A percentile compares a stretch with the other conserved stretches of the same genome.
Evolutionary conservation across 352 stramenopile genomes (phyloP).

Genomic region (Globisporangium sylvaticum): DNA sequence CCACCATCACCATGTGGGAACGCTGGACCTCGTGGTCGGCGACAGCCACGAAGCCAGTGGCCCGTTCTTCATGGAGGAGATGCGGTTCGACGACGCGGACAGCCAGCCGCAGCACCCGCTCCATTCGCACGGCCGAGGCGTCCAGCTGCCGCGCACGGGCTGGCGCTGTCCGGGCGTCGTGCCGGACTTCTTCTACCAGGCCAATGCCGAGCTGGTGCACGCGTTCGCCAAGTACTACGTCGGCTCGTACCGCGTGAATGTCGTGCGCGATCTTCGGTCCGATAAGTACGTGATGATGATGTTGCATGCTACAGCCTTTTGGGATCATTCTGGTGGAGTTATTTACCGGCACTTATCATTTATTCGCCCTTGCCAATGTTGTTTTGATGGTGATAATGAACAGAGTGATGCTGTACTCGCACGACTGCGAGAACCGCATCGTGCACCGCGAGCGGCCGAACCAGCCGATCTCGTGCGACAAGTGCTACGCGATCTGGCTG

Average conservation of each 20-base stretch:
- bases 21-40: constrained; percentile 12
- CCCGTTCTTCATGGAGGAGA: constrained; percentile 29
- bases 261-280: constrained; percentile 57
- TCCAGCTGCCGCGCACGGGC: constrained; percentile 47
- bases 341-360: not conserved
- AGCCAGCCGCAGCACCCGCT: not conserved
- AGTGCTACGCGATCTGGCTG: constrained; percentile 52
- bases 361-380: not conserved
- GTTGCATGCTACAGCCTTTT: not conserved
- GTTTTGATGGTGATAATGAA: constrained; percentile 4
- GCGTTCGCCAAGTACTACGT: constrained; percentile 71
- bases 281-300: constrained; percentile 38
- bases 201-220: constrained; percentile 46
- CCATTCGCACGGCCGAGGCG: not conserved
- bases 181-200: constrained; percentile 46
- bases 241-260: constrained; percentile 53
- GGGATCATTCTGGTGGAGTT: not conserved
- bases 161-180: constrained; percentile 62
- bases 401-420: constrained; percentile 66
- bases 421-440: constrained; percentile 58
- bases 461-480: constrained; percentile 48
- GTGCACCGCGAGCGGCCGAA: constrained; percentile 40
- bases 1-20: constrained; percentile 1
- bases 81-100: constrained; percentile 17
- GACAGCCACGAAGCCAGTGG: constrained; percentile 5